Conservation (phyloP, 75 land plant genomes). For the Selaginella tamariscina region DNA sequence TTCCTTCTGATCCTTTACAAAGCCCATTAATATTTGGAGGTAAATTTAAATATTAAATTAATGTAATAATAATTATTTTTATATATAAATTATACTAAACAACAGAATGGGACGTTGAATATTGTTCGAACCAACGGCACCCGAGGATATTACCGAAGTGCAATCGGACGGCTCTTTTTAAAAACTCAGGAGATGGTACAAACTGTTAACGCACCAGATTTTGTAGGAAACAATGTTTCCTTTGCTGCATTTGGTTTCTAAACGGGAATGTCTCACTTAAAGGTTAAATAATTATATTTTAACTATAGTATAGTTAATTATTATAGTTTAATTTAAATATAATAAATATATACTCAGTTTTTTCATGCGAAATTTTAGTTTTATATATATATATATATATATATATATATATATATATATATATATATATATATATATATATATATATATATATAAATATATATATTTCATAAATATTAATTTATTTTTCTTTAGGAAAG, state of each 20-base stretch:
- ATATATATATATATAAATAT: too few relatives aligned
- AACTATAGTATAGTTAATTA: neutral
- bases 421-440: too few relatives aligned
- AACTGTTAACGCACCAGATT: slow-evolving; percentile 59
- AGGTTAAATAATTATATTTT: slow-evolving; percentile 31
- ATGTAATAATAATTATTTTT: neutral
- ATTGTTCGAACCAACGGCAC: slow-evolving; percentile 83
- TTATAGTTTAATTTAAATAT: neutral
- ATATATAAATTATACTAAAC: neutral
- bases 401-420: too few relatives aligned
- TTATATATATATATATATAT: too few relatives aligned
- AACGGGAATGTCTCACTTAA: slow-evolving; percentile 78
- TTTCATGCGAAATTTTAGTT: too few relatives aligned
- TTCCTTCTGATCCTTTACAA: slow-evolving; percentile 66
- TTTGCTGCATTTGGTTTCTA: slow-evolving; percentile 60
- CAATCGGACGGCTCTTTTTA: slow-evolving; percentile 59
- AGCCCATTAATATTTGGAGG: slow-evolving; percentile 96
- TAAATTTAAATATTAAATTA: slow-evolving; percentile 10
- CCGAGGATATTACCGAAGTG: slow-evolving; percentile 82
- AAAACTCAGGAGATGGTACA: slow-evolving; percentile 84
- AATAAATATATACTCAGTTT: too few relatives aligned
- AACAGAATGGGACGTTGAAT: slow-evolving; percentile 83
- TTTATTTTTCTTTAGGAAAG: slow-evolving; percentile 52
- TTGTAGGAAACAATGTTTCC: slow-evolving; percentile 50
- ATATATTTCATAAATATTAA: too few relatives aligned